phyloP scores from a whole-genome alignment of 768 basidiomycete genomes.

The Sarcodon sp. region DNA sequence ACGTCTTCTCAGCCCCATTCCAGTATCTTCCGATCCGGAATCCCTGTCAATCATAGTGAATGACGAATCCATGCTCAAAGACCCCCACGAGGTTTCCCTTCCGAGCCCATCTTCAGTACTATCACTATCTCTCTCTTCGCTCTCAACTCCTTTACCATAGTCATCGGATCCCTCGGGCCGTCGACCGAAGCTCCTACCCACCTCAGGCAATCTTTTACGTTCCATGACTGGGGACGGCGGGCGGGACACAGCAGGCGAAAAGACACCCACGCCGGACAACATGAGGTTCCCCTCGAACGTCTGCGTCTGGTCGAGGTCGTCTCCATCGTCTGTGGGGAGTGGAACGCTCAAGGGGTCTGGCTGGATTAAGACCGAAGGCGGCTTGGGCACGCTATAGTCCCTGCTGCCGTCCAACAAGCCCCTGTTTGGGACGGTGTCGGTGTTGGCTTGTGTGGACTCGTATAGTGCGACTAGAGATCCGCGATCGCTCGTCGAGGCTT shows the following conservation, averaged over 20 bases:
- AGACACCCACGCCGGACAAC: conserved; percentile 61
- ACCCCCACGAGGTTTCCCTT: conserved; percentile 4
- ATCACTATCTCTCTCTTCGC: conserved; percentile 1
- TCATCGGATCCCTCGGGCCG: neutral
- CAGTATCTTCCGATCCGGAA: conserved; percentile 12
- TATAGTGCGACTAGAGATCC: conserved; percentile 12
- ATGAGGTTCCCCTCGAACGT: conserved; percentile 22
- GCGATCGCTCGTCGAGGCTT: conserved; percentile 55
- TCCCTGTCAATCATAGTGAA: conserved; percentile 13
- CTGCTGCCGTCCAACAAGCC: conserved; percentile 1
- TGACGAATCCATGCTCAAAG: conserved; percentile 11
- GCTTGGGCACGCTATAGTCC: neutral
- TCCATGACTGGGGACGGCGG: conserved; percentile 2
- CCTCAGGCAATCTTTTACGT: conserved; percentile 1
- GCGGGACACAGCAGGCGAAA: conserved; percentile 55
- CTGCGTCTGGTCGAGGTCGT: conserved; percentile 1
- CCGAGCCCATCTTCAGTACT: conserved; percentile 5
- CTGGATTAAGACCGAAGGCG: neutral
- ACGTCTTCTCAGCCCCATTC: conserved; percentile 9
- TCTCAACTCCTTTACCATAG: neutral
- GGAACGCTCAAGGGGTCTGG: neutral
- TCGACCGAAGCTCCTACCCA: neutral
- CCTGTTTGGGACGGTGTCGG: conserved; percentile 1
- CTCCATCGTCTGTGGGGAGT: neutral
- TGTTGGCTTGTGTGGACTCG: conserved; percentile 5